phyloP scores from a whole-genome alignment of 2,329 filamentous ascomycete species.

The Exophiala alcalophila region DNA sequence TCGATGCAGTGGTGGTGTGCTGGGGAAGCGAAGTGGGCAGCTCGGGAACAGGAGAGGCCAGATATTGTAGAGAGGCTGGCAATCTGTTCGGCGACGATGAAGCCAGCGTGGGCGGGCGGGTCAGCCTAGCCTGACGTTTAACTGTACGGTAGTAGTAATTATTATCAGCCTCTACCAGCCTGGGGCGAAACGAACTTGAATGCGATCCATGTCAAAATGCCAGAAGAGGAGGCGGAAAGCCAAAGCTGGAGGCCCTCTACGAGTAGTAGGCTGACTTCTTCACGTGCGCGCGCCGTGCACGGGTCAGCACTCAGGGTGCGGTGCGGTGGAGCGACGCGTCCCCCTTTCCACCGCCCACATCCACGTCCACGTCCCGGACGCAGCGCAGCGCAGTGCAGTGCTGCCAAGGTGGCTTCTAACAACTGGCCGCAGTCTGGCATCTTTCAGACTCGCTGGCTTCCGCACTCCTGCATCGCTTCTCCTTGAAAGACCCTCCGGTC shows the following conservation, averaged over 20 bases:
- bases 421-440: constrained; percentile 7
- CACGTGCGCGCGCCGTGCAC: too few species aligned
- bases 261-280: too few species aligned
- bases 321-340: too few species aligned
- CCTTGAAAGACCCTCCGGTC: constrained; percentile 15
- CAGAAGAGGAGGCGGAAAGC: too few species aligned
- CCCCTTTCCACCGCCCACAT: constrained; percentile 1
- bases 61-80: constrained; percentile 89
- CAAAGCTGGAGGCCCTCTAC: too few species aligned
- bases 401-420: constrained; percentile 9
- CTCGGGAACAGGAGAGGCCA: constrained; percentile 59
- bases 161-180: too few species aligned
- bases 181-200: too few species aligned
- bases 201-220: too few species aligned
- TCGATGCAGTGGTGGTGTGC: constrained; percentile 86
- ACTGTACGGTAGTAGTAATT: too few species aligned
- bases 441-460: constrained; percentile 8
- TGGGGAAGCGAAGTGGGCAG: constrained; percentile 84
- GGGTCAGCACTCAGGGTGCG: too few species aligned
- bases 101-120: constrained; percentile 18
- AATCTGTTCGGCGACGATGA: constrained; percentile 71
- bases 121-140: constrained; percentile 26
- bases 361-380: too few species aligned
- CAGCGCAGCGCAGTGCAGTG: too few species aligned
- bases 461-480: constrained; percentile 11